Conservation (phyloP, 495 filamentous ascomycete genomes). For the Massariosphaeria phaeospora region DNA sequence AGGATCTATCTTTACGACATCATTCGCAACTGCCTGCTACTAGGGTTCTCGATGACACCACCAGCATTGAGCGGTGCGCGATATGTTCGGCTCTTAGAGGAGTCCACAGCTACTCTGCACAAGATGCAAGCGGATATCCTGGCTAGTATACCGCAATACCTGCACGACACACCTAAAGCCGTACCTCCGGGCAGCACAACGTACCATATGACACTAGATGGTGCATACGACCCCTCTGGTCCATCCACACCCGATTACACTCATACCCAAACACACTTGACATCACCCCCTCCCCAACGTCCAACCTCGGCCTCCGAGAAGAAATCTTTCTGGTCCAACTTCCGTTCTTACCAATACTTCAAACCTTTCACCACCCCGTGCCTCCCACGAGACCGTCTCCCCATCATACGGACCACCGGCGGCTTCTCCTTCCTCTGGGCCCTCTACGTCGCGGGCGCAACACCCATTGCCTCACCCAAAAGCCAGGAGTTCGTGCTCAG, state of each 20-base stretch:
- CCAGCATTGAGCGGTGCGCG: not conserved
- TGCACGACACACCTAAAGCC: slow-evolving; percentile 17
- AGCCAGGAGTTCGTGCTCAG: slow-evolving; percentile 11
- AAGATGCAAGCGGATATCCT: slow-evolving; percentile 25
- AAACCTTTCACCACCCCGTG: not conserved
- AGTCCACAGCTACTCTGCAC: slow-evolving; percentile 5
- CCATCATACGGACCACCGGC: slow-evolving; percentile 16
- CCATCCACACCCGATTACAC: too few species aligned
- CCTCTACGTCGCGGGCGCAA: slow-evolving; percentile 16
- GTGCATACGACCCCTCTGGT: not conserved
- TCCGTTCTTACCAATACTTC: not conserved
- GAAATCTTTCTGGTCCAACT: slow-evolving; percentile 23
- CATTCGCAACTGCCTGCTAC: slow-evolving; percentile 17
- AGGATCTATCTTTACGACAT: slow-evolving; percentile 25
- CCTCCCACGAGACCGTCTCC: slow-evolving; percentile 3
- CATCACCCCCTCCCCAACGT: not conserved
- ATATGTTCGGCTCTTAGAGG: slow-evolving; percentile 2
- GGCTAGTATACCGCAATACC: slow-evolving; percentile 21
- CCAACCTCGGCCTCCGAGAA: not conserved
- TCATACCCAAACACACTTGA: not conserved
- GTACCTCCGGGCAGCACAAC: too few species aligned
- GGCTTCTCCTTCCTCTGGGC: slow-evolving; percentile 23
- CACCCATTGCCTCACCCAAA: slow-evolving; percentile 6
- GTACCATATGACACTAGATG: not conserved
- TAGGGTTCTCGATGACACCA: slow-evolving; percentile 5